Base-by-base conservation (phyloP, 495 filamentous ascomycete species). In the Penicillium robsamsonii region DNA sequence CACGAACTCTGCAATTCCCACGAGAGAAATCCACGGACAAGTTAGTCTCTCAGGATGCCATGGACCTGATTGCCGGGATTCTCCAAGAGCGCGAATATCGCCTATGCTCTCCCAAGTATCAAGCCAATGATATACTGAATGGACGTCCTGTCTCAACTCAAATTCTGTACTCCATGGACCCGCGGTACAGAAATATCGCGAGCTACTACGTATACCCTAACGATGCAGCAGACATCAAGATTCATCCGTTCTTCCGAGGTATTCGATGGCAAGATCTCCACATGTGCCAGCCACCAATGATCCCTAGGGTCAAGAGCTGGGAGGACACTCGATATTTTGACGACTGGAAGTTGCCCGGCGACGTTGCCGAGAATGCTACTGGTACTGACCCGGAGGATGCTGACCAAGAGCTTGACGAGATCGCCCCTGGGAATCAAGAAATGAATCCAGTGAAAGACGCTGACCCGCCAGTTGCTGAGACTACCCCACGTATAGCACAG, bases 321-420 rank as follows among this genome's bases (percentile, higher is more conserved):
- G 91, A 93, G 55, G 91, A 96, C 59, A 96, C 91, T 12, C 86
- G 88, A 54, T 96, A 96, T 67, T 96, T 96, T 58, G 88, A 95
- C 49, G 88, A 93, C 49, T 86, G 87, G 58, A 85, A 86, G 37
- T 74, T 83, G n/a, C 80, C 88, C 53, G 84, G 78, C 35, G 74
- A 81, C 15, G 53, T 63, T 40, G 79, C 79, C 22, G 75, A 76
- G 18, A 68, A 73, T 1, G 65, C 66, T 5, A 64, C 54, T 3
- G 57, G 55, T 22, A 68, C 60, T 17, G 62, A 69, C 6, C 58
- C 50, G 1, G 61, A 68, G 25, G 57, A 53, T 37, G 45, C 35
- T 5, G 56, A 47, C 0, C 45, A 43, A 6, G 61, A 62, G 2
- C 61, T 25, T n/a, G 43, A 59, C 40, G 57, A 47, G 48, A 62